Percentiles rank a stretch among this genome's conserved stretches.
These are phyloP conservation scores for Leptosphaerulina australis DNA, from an alignment of 2,329 filamentous ascomycete species.

Conservation along the genomic window DNA sequence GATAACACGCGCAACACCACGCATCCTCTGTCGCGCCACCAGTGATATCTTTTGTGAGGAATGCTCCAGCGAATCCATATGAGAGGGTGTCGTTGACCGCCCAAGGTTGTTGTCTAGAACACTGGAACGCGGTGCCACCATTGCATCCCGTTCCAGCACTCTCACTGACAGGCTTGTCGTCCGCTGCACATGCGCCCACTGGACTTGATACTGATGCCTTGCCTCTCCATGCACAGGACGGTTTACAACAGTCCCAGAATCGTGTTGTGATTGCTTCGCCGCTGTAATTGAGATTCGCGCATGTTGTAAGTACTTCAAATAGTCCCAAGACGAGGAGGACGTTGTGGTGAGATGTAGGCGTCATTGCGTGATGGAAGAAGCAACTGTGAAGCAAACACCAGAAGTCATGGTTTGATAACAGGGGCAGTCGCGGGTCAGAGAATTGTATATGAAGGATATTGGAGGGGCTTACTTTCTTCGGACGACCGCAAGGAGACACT, in stretches of 20 bases:
- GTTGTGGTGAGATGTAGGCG: conserved; percentile 33
- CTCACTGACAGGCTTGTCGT: conserved; percentile 60
- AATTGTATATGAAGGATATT: conserved; percentile 42
- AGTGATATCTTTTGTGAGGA: conserved; percentile 49
- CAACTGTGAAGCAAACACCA: conserved; percentile 38
- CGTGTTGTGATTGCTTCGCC: conserved; percentile 45
- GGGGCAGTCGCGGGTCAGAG: conserved; percentile 35
- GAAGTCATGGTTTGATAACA: conserved; percentile 43
- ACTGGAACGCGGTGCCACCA: conserved; percentile 62
- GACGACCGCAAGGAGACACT: conserved; percentile 45
- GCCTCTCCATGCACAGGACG: conserved; percentile 65
- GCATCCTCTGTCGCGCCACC: conserved; percentile 58
- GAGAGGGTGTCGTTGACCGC: conserved; percentile 63
- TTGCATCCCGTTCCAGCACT: conserved; percentile 59
- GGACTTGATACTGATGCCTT: conserved; percentile 62
- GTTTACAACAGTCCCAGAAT: conserved; percentile 70
- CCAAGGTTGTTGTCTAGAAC: conserved; percentile 67
- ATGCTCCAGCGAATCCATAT: conserved; percentile 70
- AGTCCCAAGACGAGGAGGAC: conserved; percentile 9
- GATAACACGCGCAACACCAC: conserved; percentile 73
- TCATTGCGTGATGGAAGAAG: conserved; percentile 43
- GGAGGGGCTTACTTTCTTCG: conserved; percentile 38
- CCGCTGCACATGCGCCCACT: conserved; percentile 61
- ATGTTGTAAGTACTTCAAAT: conserved; percentile 32
- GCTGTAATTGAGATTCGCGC: conserved; percentile 34